Conservation (phyloP, 108 stramenopile species). For the Cyclostephanos invisitatus region DNA sequence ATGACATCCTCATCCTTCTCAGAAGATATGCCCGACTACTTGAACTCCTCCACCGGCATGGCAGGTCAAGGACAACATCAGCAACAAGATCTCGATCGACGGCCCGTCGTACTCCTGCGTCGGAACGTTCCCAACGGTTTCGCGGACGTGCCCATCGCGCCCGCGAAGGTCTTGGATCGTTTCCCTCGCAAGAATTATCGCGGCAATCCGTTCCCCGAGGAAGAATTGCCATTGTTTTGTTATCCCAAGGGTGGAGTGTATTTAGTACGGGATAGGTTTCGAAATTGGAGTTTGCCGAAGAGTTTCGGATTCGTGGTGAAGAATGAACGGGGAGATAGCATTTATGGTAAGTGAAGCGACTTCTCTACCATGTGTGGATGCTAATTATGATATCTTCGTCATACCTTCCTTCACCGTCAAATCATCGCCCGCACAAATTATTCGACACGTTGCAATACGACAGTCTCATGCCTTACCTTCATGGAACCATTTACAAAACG, state of each 20-base stretch:
- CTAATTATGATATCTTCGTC: not conserved
- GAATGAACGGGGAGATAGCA: constrained; percentile 85
- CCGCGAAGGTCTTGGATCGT: constrained; percentile 73
- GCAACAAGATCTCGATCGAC: not conserved
- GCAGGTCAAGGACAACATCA: not conserved
- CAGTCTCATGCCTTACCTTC: constrained; percentile 85
- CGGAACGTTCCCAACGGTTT: constrained; percentile 77
- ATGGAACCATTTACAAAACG: constrained; percentile 72
- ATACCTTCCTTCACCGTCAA: constrained; percentile 1
- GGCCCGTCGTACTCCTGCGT: constrained; percentile 47
- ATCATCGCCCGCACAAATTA: not conserved
- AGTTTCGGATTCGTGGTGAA: constrained; percentile 91
- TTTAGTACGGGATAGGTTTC: constrained; percentile 63
- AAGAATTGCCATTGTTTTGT: constrained; percentile 90
- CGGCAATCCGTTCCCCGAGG: constrained; percentile 82
- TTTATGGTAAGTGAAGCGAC: constrained; percentile 43
- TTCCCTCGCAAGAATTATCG: constrained; percentile 87
- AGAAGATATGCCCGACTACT: not conserved
- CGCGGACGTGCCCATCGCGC: constrained; percentile 71
- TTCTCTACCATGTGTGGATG: not conserved
- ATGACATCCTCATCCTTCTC: constrained; percentile 9
- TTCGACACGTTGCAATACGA: not conserved
- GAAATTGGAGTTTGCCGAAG: constrained; percentile 67
- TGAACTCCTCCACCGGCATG: not conserved
- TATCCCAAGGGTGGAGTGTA: constrained; percentile 80